Conservation (phyloP, 345 rosid genomes). For the Gossypium thurberi region DNA sequence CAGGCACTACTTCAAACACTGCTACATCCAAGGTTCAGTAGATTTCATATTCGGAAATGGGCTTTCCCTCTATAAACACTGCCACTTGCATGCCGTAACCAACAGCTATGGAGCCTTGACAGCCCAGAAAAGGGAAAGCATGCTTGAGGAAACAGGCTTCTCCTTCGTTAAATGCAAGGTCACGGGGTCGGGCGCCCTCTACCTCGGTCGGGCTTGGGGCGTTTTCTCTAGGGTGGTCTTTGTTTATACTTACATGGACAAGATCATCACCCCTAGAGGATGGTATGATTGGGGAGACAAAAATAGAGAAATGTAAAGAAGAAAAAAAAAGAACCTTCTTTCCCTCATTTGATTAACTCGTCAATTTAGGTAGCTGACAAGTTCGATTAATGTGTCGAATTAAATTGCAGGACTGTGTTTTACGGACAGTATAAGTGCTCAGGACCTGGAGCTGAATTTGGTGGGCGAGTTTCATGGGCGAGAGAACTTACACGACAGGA, state of each 20-base stretch:
- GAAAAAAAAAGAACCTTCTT: neutral
- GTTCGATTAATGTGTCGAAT: neutral
- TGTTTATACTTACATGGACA: conserved; percentile 89
- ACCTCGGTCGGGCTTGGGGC: conserved; percentile 90
- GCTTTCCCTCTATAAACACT: conserved; percentile 67
- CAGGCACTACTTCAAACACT: conserved; percentile 86
- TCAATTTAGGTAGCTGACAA: neutral
- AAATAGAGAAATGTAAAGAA: conserved; percentile 61
- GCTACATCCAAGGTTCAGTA: conserved; percentile 87
- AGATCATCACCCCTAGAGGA: conserved; percentile 85
- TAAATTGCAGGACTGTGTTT: conserved; percentile 78
- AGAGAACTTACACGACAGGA: conserved; percentile 78
- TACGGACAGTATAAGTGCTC: conserved; percentile 93
- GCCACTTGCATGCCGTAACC: conserved; percentile 84
- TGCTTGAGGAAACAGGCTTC: conserved; percentile 90
- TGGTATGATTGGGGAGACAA: conserved; percentile 98
- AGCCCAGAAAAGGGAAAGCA: conserved; percentile 70
- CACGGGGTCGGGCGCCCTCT: conserved; percentile 87
- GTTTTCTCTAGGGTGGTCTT: conserved; percentile 89
- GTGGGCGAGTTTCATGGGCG: conserved; percentile 84
- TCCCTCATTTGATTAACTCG: neutral
- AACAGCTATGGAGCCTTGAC: conserved; percentile 62
- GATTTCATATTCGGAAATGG: conserved; percentile 95
- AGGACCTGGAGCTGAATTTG: conserved; percentile 78
- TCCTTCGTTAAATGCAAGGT: conserved; percentile 86